Base-by-base conservation (phyloP, 1,284 basidiomycete genomes). In the Leccinum subrobustum region DNA sequence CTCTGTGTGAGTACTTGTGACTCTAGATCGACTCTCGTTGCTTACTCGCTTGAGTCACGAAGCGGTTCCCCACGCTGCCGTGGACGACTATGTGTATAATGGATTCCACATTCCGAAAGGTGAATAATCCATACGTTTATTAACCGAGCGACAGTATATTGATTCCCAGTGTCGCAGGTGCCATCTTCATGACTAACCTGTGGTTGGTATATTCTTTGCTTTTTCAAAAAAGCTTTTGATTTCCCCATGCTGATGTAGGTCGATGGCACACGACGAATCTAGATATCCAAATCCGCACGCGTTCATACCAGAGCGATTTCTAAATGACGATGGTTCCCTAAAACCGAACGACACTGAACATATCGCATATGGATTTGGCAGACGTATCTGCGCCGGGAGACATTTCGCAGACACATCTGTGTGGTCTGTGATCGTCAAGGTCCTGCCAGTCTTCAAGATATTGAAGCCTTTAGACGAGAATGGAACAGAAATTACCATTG, bases 281-380 rank as follows among this genome's bases (percentile, higher is more conserved):
- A 66, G 60, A 23, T 70, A 68, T 25, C 63, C 68, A 6, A 56
- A 55, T 7, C 44, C 68, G 1, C 53, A 54, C 14, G 60, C 61
- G 2, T 66, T 69, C 44, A 6, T 52, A 16, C 68, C 63, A 6
- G 64, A 64, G 20, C 62, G 68, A 1, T 69, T 69, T 51, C 56
- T 70, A 9, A 29, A 65, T 12, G 59, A 57, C 12, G 64, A 67
- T 25, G 64, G 69, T 9, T 60, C 59, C 1, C 60, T 70, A 39
- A 66, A 56, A 20, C 54, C 59, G 1, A 64, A 70, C 35, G 63
- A 68, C 52, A 59, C 44, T 6, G 54, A 63, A 8, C 47, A 66
- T 29, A 63, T 71, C 14, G 29, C 54, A 2, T 69, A 50, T 52
- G 70, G 68, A 5, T 68, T 70, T 44, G 68, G 67, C 3, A 51